Evolutionary conservation across 164 flowering plant genomes (phyloP), one percentile per base, ranked within the genome.

Genomic region (Houttuynia cordata): DNA sequence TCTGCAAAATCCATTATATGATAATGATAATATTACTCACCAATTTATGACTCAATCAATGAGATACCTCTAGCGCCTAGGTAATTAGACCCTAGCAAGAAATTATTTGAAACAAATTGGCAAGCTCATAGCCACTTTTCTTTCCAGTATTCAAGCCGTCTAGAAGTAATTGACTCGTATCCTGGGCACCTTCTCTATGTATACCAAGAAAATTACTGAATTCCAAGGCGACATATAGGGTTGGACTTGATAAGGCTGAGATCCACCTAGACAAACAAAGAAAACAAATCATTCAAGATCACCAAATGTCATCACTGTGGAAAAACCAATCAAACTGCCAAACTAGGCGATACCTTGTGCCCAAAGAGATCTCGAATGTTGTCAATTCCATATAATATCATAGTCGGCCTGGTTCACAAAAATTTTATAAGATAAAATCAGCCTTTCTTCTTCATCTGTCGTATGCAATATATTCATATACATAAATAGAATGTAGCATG

Each of bases 351-450:
- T 82, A 93, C 96, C 89, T 88, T 93, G 74, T 82, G 97, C 0
- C 99, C 99, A 57, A 93, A 93, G n/a, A 93, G 93, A 76, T 93
- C 97, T 30, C 97, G 64, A 49, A 91, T 93, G 83, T 90, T 93
- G 62, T 88, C 87, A 56, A 88, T 79, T 53, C 96, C 96, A 47
- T 93, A 85, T 23, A 91, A 53, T 30, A 94, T 94, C 99, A 94
- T 93, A 20, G 98, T 90, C 0, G 97, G 98, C 69, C 98, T 87
- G 85, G 52, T 52, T 40, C 53, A 70, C n/a, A 62, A 40, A 68
- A 23, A 45, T 7, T 7, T 17, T 12, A 45, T 45, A 45, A 45
- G 14, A 45, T 45, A 45, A 45, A 3, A 17, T 45, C 10, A 45
- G 49, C 49, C 49, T 12, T 8, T 45, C 17, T 8, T 3, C 12